These are phyloP conservation scores for Talaromyces amestolkiae DNA, from an alignment of 2,329 filamentous ascomycete species.

Conservation along the genomic window DNA sequence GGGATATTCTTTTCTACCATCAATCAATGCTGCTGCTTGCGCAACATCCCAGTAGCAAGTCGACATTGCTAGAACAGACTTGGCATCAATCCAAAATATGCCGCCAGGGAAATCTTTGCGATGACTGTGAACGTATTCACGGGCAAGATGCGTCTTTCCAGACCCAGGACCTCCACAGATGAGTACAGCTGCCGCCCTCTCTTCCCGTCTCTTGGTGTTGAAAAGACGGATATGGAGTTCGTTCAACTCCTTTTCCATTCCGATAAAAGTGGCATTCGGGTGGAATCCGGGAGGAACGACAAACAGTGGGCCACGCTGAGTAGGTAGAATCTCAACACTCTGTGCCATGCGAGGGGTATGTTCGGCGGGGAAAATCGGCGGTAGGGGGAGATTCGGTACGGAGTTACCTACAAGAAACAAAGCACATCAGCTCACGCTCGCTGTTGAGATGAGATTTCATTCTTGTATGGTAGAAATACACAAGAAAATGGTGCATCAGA, in stretches of 20 bases:
- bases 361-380: slow-evolving; percentile 3
- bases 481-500: neutral
- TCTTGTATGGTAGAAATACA: slow-evolving; percentile 4
- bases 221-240: slow-evolving; percentile 60
- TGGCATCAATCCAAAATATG: slow-evolving; percentile 68
- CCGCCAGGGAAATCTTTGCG: slow-evolving; percentile 61
- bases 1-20: slow-evolving; percentile 37
- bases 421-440: slow-evolving; percentile 13
- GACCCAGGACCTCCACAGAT: slow-evolving; percentile 64
- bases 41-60: slow-evolving; percentile 67
- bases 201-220: slow-evolving; percentile 55
- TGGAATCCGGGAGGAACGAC: slow-evolving; percentile 58
- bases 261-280: slow-evolving; percentile 62
- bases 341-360: slow-evolving; percentile 27
- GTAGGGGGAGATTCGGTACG: slow-evolving; percentile 25
- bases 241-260: slow-evolving; percentile 58
- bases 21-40: slow-evolving; percentile 53
- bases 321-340: slow-evolving; percentile 26
- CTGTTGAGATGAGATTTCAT: slow-evolving; percentile 12
- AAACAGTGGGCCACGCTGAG: slow-evolving; percentile 35
- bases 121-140: slow-evolving; percentile 64
- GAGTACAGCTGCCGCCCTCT: slow-evolving; percentile 62
- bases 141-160: slow-evolving; percentile 67
- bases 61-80: slow-evolving; percentile 57
- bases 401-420: slow-evolving; percentile 33